Evolutionary conservation across 1,284 basidiomycete genomes (phyloP).

Genomic region (Microbotryum violaceum): DNA sequence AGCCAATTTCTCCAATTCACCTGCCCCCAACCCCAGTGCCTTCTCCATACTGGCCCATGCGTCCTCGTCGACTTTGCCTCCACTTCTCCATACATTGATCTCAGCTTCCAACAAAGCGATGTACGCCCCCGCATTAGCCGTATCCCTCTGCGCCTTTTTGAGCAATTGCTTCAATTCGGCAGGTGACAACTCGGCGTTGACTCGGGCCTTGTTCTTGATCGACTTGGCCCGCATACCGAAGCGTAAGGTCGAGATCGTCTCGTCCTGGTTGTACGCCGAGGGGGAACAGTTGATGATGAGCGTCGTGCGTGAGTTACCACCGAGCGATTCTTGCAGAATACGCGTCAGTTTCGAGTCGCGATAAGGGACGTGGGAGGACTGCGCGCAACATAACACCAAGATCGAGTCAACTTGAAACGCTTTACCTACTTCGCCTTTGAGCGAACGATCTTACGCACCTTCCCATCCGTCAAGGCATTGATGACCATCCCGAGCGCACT

Average conservation of each 20-base stretch:
- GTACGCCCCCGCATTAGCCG: constrained; percentile 75
- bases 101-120: constrained; percentile 87
- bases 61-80: constrained; percentile 73
- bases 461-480: constrained; percentile 92
- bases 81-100: constrained; percentile 79
- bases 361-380: constrained; percentile 97
- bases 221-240: constrained; percentile 96
- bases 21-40: constrained; percentile 40
- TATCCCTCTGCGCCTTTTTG: constrained; percentile 80
- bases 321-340: constrained; percentile 98
- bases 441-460: constrained; percentile 51
- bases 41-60: constrained; percentile 74
- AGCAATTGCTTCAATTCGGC: constrained; percentile 88
- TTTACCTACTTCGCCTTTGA: too few relatives aligned
- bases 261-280: constrained; percentile 89
- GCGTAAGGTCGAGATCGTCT: constrained; percentile 93
- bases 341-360: constrained; percentile 99
- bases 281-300: constrained; percentile 99
- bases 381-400: constrained; percentile 38
- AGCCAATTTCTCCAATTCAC: constrained; percentile 31
- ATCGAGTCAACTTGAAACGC: too few relatives aligned
- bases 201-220: constrained; percentile 98
- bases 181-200: constrained; percentile 96
- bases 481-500: constrained; percentile 99
- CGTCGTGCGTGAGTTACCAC: constrained; percentile 97